Base-by-base conservation (phyloP, 2,329 filamentous ascomycete genomes). In the Fusarium verticillioides region DNA sequence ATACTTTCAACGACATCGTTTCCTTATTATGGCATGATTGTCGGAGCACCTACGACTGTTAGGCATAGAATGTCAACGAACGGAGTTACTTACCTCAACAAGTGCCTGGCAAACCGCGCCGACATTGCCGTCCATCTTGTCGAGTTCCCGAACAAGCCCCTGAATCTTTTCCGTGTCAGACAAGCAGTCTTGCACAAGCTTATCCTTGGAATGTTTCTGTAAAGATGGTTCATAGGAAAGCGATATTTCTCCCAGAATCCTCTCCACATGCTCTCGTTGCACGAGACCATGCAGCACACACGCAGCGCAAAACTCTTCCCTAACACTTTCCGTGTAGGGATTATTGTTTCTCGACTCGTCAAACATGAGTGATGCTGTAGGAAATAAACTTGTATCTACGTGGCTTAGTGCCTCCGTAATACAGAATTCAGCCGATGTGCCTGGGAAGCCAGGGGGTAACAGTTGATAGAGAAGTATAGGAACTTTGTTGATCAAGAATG, bases 211-310 rank as follows among this genome's bases (percentile, higher is more conserved):
- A 75, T 94, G 94, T 65, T 92, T 92, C 8, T 93, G 92, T 30
- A 92, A 89, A 30, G 91, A 89, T 4, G 94, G 93, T 54, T 95
- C 85, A 42, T 91, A 93, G 73, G 94, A 91, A 84, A 96, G 92
- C 1, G 94, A 93, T 30, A 94, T 92, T 77, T 97, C 95, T 9
- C 94, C 95, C 5, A 98, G 84, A 15, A 99, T 88, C 8, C 89
- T 89, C 78, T 96, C 91, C 21, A 97, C 93, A 56, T 92, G 93
- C 39, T 90, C 87, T 72, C 95, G 91, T 1, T 91, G 89, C 30
- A 98, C 91, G n/a, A 99, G 85, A 2, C 91, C 91, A 80, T 98
- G 95, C 43, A 98, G 87, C 61, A 94, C 94, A 79, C 96, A 99
- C 2, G 96, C 92, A 72, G 97, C 96, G 44, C 97, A 89, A 74